Evolutionary conservation across 306 rosid species (phyloP), one percentile per base, ranked within the genome.

Genomic region (Castanopsis chinensis): DNA sequence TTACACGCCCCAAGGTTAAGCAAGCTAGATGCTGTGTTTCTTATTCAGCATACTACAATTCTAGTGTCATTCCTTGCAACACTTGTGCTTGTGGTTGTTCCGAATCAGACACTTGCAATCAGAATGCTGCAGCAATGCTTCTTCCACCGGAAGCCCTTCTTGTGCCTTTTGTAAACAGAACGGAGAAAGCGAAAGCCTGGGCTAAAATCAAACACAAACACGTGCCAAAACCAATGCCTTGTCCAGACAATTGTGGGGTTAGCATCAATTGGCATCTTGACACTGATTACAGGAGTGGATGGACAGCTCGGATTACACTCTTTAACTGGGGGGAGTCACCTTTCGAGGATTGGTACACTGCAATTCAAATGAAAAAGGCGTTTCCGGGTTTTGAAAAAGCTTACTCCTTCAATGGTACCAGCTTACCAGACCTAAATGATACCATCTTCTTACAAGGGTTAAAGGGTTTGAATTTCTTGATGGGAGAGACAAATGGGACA

Each of bases 11-110:
- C 0, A 86, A 85, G 60, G 88, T 85, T 3, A 83, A 81, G 45
- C 69, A 83, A 13, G 49, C 81, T 0, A 85, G 91, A 7, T 94
- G 98, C 60, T 94, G 98, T 28, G 97, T 94, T 45, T 87, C 97
- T 0, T 92, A 89, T 78, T 91, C 98, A 0, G 90, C 97, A 1
- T 94, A 78, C 76, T 92, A 89, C 78, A 92, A 85, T 8, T 91
- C 85, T 67, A 91, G 97, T 4, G 91, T 86, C 3, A 87, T 94
- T 23, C 98, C 97, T 0, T 94, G 98, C 76, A 86, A 81, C 76
- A 94, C 98, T 1, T 92, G 98, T 65, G 97, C 98, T 0, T 94
- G 98, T 53, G 97, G 98, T 0, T 94, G 98, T 25, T 10, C 5
- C 0, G 80, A 81, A 5, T 69, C 84, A 0, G 75, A 21, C 3